phyloP scores from a whole-genome alignment of 176 grass and related monocot genomes.

The Carex kokanica region DNA sequence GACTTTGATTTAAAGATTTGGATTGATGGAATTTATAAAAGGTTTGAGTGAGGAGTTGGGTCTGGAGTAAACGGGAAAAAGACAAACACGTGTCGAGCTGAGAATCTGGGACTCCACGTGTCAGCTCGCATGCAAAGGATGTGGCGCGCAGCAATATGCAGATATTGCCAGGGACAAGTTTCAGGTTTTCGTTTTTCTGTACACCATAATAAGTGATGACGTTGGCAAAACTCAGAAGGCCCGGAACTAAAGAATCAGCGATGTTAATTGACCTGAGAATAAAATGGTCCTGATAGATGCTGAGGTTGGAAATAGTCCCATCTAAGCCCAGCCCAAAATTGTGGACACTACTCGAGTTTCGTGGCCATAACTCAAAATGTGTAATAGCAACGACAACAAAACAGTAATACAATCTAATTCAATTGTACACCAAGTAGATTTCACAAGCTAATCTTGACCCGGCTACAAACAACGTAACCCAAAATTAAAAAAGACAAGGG shows the following conservation, averaged over 20 bases:
- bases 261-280: background rate
- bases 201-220: background rate
- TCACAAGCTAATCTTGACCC: background rate
- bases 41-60: background rate
- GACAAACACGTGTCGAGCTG: conserved; percentile 20
- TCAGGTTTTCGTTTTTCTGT: background rate
- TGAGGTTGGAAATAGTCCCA: background rate
- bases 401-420: background rate
- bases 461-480: background rate
- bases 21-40: conserved; percentile 23
- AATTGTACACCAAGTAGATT: background rate
- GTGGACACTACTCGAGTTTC: background rate
- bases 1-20: background rate
- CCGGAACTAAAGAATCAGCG: background rate
- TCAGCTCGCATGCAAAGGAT: conserved; percentile 36
- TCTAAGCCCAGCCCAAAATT: background rate
- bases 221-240: background rate
- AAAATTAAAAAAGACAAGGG: background rate
- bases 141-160: conserved; percentile 21
- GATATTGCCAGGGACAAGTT: background rate
- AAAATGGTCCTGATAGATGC: background rate
- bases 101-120: conserved; percentile 34
- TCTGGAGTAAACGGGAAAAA: background rate
- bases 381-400: background rate
- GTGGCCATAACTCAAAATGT: background rate